Base-by-base conservation (phyloP, 345 rosid species). In the Eutrema heterophyllum region DNA sequence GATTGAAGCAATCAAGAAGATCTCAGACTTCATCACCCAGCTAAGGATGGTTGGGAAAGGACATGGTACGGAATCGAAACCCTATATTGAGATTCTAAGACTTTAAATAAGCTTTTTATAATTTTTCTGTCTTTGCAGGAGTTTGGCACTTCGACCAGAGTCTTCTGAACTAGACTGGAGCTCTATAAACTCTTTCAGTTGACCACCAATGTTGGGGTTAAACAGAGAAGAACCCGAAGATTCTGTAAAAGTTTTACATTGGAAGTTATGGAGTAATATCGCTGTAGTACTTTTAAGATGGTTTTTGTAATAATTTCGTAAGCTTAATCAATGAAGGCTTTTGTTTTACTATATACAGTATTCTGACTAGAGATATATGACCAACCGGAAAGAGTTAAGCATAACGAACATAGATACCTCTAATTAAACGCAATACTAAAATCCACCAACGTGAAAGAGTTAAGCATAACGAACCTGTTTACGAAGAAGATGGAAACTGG, bases 101-200 rank as follows among this genome's bases (percentile, higher is more conserved):
- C 44, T 30, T 51, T 13, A 6, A 27, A 6, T 54, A 2, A 45
- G 13, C 15, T 59, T 15, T 11, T 32, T 15, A 14, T 2, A 38
- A 48, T 33, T 36, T n/a, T 15, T 26, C 13, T 68, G 48, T 64
- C 41, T 48, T 59, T 73, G 78, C 89, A 92, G 96, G 93, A 45
- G 97, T 92, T 4, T 92, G 97, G 97, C 96, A 92, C 76, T 92
- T 92, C 44, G 90, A 92, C 79, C 93, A 89, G 79, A 83, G 63
- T 81, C 97, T 92, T 44, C 90, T 83, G 61, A 12, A 82, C 3
- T 70, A 70, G 71, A 82, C 67, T 67, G 86, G 59, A 38, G 12
- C 54, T 51, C 62, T 24, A 44, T 7, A 44, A 13, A n/a, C 13
- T 62, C 18, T 62, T 43, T 73, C 52, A 30, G 24, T 30, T 60